phyloP scores from a whole-genome alignment of 306 rosid genomes.

The Arachis hypogaea region DNA sequence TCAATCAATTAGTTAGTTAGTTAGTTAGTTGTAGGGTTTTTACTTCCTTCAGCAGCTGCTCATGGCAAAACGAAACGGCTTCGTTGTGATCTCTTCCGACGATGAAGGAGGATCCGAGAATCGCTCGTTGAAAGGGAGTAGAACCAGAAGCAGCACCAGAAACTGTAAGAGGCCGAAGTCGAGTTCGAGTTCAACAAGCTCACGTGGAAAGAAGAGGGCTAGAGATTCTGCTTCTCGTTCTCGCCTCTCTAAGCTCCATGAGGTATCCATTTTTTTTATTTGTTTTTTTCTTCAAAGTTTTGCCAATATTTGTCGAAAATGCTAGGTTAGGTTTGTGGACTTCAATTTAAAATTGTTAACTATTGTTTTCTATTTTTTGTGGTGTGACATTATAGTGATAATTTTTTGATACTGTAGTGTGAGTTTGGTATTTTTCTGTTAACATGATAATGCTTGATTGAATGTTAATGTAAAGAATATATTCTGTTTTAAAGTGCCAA shows the following conservation, averaged over 20 bases:
- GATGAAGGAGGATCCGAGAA: constrained; percentile 50
- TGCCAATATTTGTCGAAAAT: neutral
- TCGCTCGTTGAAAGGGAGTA: constrained; percentile 46
- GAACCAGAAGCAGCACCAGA: constrained; percentile 37
- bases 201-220: constrained; percentile 65
- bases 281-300: neutral
- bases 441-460: no score
- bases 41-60: neutral
- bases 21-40: constrained; percentile 1
- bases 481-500: no score
- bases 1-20: neutral
- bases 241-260: constrained; percentile 50
- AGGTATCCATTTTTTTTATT: constrained; percentile 45
- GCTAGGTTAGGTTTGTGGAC: neutral
- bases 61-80: constrained; percentile 69
- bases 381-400: no score
- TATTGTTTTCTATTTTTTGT: no score
- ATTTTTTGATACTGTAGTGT: no score
- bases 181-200: constrained; percentile 42
- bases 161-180: constrained; percentile 45
- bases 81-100: constrained; percentile 69
- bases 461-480: no score
- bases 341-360: neutral
- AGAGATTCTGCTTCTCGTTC: constrained; percentile 55
- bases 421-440: no score